These are phyloP conservation scores for Sutorius eximius DNA, from an alignment of 1,284 basidiomycete species.

Conservation along the genomic window DNA sequence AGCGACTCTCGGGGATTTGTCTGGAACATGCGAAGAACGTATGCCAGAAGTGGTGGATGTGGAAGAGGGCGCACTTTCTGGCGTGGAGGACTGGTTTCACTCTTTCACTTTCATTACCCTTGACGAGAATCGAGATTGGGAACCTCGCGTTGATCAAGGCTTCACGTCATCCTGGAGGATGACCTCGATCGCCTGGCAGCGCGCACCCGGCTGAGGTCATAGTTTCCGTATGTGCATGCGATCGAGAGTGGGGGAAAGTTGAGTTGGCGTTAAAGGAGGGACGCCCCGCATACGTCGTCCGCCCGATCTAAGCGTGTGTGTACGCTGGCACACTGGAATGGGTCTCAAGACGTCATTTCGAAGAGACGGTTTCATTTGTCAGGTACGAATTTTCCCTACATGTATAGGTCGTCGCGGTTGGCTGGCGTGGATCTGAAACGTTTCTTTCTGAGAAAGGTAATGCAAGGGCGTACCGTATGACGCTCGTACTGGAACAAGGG, in stretches of 20 bases:
- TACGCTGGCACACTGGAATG: background rate
- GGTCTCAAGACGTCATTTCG: background rate
- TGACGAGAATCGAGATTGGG: conserved; percentile 12
- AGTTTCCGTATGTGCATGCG: conserved; percentile 2
- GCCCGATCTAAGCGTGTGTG: conserved; percentile 5
- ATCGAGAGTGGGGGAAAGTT: conserved; percentile 9
- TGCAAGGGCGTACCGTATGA: background rate
- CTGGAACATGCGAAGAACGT: conserved; percentile 19
- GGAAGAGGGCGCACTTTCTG: background rate
- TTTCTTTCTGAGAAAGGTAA: background rate
- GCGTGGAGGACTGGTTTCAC: background rate
- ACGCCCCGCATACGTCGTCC: conserved; percentile 1
- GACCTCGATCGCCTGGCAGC: conserved; percentile 12
- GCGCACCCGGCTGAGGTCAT: conserved; percentile 10
- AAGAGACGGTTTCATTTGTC: background rate
- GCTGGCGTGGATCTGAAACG: conserved; percentile 3
- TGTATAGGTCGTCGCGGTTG: background rate
- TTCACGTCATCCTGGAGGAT: conserved; percentile 4
- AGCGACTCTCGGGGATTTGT: background rate
- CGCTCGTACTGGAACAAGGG: background rate
- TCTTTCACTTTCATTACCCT: background rate
- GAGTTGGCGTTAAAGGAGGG: background rate
- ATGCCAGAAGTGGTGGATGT: conserved; percentile 12
- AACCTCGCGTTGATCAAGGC: conserved; percentile 11
- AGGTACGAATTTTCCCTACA: background rate